Base-by-base conservation (phyloP, 805 yeast species). In the Scheffersomyces coipomensis region DNA sequence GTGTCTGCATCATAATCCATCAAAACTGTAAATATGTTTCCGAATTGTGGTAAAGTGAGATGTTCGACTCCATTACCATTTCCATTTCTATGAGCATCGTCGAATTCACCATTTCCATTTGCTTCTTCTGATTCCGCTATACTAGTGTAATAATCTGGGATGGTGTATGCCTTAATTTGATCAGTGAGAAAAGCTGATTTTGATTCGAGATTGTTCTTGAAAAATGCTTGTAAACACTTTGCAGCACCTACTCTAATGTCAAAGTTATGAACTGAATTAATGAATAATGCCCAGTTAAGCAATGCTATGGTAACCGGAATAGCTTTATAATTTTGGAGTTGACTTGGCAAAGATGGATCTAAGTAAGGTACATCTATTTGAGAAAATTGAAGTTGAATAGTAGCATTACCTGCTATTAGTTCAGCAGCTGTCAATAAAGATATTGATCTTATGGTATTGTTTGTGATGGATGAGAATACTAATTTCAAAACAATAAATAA, bases 311-410 rank as follows among this genome's bases (percentile, higher is more conserved):
- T 71, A 0, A 87, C 95, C 0, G 97, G 91, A 2, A 88, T 62
- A 2, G 60, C 54, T 33, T 45, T 51, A 30, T 52, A 66, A 1
- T 54, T 30, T 38, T 68, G 73, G 13, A 62, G 46, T 39, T 63
- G 72, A 1, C 76, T 39, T 0, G 81, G 80, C 38, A 78, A 52
- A 4, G 83, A 69, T 9, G 96, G 88, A 53, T 88, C 97, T 39
- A 90, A 71, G 55, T 83, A 88, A 0, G 99, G 99, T 6, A 93
- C 97, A 59, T 93, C 98, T 11, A 91, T 81, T 39, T 80, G 81
- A 1, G 88, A 73, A 50, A 91, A 84, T 42, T 79, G 79, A 11
- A 66, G 64, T 59, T 93, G 99, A 24, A 85, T 74, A 2, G 69
- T 76, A 2, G 71, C 60, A 56, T 89, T 88, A 22, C 79, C 75